Conservation (phyloP, 1,139 yeast genomes). For the Debaryomycetaceae sp. region DNA sequence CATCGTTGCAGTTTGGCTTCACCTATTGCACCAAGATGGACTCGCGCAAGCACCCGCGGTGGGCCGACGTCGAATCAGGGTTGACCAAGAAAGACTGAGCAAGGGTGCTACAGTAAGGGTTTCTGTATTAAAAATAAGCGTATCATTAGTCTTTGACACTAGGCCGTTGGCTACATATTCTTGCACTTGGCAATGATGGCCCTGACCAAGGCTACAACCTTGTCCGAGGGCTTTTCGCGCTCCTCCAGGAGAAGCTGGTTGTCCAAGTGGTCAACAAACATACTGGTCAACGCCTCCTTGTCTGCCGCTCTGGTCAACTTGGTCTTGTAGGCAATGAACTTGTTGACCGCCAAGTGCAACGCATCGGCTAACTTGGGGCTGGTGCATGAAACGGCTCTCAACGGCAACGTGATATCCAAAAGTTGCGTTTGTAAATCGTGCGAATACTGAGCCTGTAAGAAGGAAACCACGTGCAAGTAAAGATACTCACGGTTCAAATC, state of each 20-base stretch:
- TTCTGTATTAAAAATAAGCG: too few relatives aligned
- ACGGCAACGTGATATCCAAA: slow-evolving; percentile 62
- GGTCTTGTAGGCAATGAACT: slow-evolving; percentile 57
- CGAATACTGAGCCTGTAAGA: slow-evolving; percentile 36
- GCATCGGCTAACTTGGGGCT: slow-evolving; percentile 49
- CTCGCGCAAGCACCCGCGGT: slow-evolving; percentile 11
- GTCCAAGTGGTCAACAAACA: slow-evolving; percentile 37
- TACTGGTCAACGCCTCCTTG: slow-evolving; percentile 39
- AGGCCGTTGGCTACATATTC: too few relatives aligned
- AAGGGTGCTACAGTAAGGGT: not conserved
- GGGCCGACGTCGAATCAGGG: slow-evolving; percentile 16
- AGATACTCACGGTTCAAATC: slow-evolving; percentile 68
- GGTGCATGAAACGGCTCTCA: slow-evolving; percentile 45
- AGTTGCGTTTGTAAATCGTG: slow-evolving; percentile 40
- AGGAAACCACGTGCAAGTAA: slow-evolving; percentile 57
- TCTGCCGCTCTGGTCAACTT: slow-evolving; percentile 31
- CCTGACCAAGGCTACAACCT: slow-evolving; percentile 27
- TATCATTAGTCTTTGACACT: too few relatives aligned
- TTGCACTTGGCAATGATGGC: slow-evolving; percentile 37
- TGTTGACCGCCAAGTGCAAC: slow-evolving; percentile 68
- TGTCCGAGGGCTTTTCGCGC: slow-evolving; percentile 16
- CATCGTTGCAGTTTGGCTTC: slow-evolving; percentile 2
- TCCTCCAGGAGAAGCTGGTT: slow-evolving; percentile 24
- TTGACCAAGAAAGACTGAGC: slow-evolving; percentile 29
- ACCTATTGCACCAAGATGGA: slow-evolving; percentile 1